A percentile compares a stretch with the other conserved stretches of the same genome.
Evolutionary conservation across 164 flowering plant genomes (phyloP).

Genomic region (Hamamelis virginiana): DNA sequence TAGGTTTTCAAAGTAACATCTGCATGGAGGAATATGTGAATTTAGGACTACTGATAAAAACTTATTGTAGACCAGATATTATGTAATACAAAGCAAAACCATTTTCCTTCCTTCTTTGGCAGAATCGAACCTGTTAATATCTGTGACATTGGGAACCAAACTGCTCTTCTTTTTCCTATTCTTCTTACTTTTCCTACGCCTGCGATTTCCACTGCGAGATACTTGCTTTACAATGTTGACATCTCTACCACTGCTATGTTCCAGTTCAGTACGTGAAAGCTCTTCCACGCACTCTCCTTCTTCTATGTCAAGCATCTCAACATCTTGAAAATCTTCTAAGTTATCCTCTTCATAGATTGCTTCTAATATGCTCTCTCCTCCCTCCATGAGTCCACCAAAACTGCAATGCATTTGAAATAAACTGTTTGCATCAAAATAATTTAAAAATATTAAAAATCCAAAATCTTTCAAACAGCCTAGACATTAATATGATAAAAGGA

Average conservation of each 20-base stretch:
- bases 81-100: neutral
- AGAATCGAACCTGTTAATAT: conserved; percentile 57
- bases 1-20: no score
- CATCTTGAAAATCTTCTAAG: conserved; percentile 46
- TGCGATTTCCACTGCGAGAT: conserved; percentile 25
- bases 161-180: conserved; percentile 40
- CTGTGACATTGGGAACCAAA: conserved; percentile 28
- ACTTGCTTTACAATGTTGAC: conserved; percentile 20
- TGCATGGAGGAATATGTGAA: no score
- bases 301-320: conserved; percentile 78
- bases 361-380: conserved; percentile 44
- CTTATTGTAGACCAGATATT: neutral
- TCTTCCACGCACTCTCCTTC: conserved; percentile 55
- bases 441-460: neutral
- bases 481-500: neutral
- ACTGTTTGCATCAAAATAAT: neutral
- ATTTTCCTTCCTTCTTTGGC: neutral
- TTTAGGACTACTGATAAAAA: neutral
- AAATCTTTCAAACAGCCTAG: neutral
- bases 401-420: neutral
- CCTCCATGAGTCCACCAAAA: conserved; percentile 41
- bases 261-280: conserved; percentile 10
- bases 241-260: conserved; percentile 17
- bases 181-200: conserved; percentile 39
- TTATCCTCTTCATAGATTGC: conserved; percentile 47